Evolutionary conservation across 345 rosid genomes (phyloP).

Genomic region (Salix exigua): DNA sequence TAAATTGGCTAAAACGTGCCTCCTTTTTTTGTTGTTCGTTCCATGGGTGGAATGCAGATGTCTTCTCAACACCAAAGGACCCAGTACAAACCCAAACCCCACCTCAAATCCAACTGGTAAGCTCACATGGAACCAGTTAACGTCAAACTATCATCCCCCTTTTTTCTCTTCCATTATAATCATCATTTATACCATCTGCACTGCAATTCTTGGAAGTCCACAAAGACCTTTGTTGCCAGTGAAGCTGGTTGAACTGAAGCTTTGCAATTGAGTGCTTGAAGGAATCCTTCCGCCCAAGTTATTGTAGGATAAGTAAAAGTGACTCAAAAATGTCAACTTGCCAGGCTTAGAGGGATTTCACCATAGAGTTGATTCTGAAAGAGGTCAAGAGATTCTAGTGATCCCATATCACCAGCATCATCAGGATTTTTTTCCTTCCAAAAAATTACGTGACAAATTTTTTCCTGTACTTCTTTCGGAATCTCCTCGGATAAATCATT

Average conservation of each 20-base stretch:
- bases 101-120: too few relatives aligned
- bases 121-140: too few relatives aligned
- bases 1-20: too few relatives aligned
- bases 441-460: slow-evolving; percentile 20
- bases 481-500: slow-evolving; percentile 14
- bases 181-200: too few relatives aligned
- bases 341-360: slow-evolving; percentile 16
- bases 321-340: slow-evolving; percentile 12
- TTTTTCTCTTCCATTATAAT: too few relatives aligned
- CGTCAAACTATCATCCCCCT: too few relatives aligned
- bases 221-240: neutral
- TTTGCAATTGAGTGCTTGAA: slow-evolving; percentile 4
- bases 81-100: too few relatives aligned
- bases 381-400: slow-evolving; percentile 19
- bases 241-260: neutral
- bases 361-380: slow-evolving; percentile 15
- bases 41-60: too few relatives aligned
- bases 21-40: too few relatives aligned
- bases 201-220: neutral
- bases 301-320: neutral
- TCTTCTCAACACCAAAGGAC: too few relatives aligned
- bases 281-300: slow-evolving; percentile 14
- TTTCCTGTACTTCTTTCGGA: slow-evolving; percentile 10
- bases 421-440: slow-evolving; percentile 17
- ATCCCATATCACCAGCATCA: slow-evolving; percentile 15